Percentiles rank a stretch among this genome's conserved stretches.
phyloP scores from a whole-genome alignment of 441 rosid genomes.

The Bocquillonia castaneifolia region DNA sequence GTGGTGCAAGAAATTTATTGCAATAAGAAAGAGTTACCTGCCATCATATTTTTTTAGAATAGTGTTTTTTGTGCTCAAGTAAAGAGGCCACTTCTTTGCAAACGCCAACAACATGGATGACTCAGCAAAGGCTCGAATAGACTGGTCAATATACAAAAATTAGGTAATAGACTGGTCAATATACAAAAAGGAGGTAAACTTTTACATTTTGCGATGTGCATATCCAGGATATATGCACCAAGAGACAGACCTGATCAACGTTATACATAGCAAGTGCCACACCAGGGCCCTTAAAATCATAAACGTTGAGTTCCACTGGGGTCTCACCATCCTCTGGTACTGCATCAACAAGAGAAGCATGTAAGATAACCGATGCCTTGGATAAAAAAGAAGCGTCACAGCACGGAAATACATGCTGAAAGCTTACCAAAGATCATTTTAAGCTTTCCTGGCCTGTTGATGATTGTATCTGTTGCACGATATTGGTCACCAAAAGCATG shows the following conservation, averaged over 20 bases:
- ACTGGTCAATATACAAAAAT: slow-evolving; percentile 38
- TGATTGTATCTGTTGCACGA: slow-evolving; percentile 72
- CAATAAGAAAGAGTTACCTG: slow-evolving; percentile 51
- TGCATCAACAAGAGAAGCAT: slow-evolving; percentile 24
- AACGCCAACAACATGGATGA: slow-evolving; percentile 81
- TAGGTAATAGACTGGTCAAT: slow-evolving; percentile 33
- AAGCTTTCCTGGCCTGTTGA: slow-evolving; percentile 83
- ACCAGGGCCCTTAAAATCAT: slow-evolving; percentile 88
- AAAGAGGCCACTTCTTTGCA: slow-evolving; percentile 88
- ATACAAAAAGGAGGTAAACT: slow-evolving; percentile 12
- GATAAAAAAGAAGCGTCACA: slow-evolving; percentile 9
- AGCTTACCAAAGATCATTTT: slow-evolving; percentile 85
- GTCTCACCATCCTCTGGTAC: slow-evolving; percentile 65
- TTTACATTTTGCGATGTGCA: slow-evolving; percentile 12
- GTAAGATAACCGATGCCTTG: slow-evolving; percentile 7
- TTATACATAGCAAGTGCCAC: slow-evolving; percentile 95
- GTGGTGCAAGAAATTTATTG: slow-evolving; percentile 2
- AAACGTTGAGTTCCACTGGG: slow-evolving; percentile 63
- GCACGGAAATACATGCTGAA: slow-evolving; percentile 18
- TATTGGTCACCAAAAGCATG: slow-evolving; percentile 99
- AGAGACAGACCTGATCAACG: slow-evolving; percentile 68
- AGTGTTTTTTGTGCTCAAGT: slow-evolving; percentile 93
- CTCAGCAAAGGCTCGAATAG: slow-evolving; percentile 85
- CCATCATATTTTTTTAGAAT: slow-evolving; percentile 94
- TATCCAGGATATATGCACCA: slow-evolving; percentile 12